phyloP scores from a whole-genome alignment of 139 green algal species.

The Raphidocelis subcapitata region DNA sequence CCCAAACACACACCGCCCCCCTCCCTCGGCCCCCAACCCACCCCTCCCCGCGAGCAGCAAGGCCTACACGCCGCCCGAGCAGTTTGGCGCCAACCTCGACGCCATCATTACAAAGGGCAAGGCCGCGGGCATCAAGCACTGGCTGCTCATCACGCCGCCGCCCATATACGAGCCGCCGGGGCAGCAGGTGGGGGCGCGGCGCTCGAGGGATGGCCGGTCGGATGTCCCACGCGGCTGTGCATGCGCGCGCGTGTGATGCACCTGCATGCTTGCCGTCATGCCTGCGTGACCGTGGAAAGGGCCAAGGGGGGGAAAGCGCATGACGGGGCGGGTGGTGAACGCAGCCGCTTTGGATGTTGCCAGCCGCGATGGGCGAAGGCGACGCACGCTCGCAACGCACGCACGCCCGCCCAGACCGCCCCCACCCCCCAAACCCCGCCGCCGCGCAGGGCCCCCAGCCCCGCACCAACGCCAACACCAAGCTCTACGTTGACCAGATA shows the following conservation, averaged over 20 bases:
- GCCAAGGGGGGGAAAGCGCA: neutral
- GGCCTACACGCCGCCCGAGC: constrained; percentile 19
- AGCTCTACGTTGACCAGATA: constrained; percentile 24
- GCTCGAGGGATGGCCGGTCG: neutral
- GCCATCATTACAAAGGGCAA: constrained; percentile 7
- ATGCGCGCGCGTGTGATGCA: neutral
- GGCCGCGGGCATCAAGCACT: neutral
- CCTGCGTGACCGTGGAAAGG: neutral
- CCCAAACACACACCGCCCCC: too few species aligned
- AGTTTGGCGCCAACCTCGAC: constrained; percentile 24
- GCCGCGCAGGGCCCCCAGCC: constrained; percentile 15
- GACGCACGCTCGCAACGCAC: too few species aligned
- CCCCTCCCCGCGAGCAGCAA: neutral
- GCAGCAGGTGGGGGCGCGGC: neutral
- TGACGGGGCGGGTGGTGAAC: neutral
- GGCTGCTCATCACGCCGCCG: constrained; percentile 26
- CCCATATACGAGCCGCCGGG: constrained; percentile 25
- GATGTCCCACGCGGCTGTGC: neutral
- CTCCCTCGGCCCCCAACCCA: neutral
- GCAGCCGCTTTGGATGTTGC: neutral
- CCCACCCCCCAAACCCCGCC: neutral
- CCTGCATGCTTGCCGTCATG: neutral
- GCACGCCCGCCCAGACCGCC: neutral
- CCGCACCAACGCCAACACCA: constrained; percentile 10
- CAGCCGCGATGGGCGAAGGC: too few species aligned